A percentile compares a stretch with the other conserved stretches of the same genome.
phyloP scores from a whole-genome alignment of 2,329 filamentous ascomycete genomes.

The Cladophialophora immunda region DNA sequence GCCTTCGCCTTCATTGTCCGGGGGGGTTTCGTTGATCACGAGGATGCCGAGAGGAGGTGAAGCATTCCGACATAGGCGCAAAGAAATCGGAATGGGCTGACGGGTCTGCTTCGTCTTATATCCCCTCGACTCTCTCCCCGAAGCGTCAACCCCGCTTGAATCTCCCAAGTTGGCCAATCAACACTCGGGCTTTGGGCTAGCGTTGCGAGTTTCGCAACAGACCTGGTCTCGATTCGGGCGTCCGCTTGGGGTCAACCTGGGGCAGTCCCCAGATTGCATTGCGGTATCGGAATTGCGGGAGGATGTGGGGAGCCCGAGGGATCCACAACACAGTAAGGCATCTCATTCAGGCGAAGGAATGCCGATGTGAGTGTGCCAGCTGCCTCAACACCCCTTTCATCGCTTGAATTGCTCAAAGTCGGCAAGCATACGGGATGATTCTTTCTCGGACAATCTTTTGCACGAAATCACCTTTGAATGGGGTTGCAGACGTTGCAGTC shows the following conservation, averaged over 20 bases:
- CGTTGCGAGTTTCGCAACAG: background rate
- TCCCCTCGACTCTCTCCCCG: background rate
- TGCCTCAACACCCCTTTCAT: background rate
- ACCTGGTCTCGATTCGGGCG: too few relatives aligned
- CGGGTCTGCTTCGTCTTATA: background rate
- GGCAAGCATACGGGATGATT: background rate
- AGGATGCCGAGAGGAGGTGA: background rate
- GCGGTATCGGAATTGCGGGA: background rate
- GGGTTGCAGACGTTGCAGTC: background rate
- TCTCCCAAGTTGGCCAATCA: background rate
- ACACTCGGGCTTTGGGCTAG: background rate
- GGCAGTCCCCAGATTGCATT: background rate
- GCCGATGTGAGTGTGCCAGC: too few relatives aligned
- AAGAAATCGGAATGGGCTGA: background rate
- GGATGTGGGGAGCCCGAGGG: background rate
- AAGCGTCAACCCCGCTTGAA: background rate
- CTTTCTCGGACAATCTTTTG: constrained; percentile 1
- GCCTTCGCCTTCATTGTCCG: constrained; percentile 27
- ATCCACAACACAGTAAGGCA: background rate
- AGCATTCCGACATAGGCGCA: background rate
- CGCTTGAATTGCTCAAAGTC: background rate
- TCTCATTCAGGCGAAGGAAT: background rate
- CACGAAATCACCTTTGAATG: background rate
- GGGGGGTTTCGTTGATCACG: background rate
- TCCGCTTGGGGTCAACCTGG: background rate